Percentiles rank a stretch among this genome's conserved stretches.
These are phyloP conservation scores for Paecilomyces fulvus DNA, from an alignment of 2,329 filamentous ascomycete species.

Conservation along the genomic window DNA sequence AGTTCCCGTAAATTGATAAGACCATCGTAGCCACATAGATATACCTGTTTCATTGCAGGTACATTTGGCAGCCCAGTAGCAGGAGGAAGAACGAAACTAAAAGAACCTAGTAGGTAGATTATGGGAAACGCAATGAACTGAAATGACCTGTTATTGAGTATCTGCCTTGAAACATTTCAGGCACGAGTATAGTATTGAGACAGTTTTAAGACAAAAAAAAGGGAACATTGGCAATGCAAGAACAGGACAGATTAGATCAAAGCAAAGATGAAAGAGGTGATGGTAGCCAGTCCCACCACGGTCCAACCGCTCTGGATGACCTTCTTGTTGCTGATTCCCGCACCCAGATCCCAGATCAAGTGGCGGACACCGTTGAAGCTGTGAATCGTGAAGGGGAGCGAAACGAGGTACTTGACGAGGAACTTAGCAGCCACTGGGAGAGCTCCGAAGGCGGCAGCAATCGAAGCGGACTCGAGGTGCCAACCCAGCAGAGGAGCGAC, in stretches of 20 bases:
- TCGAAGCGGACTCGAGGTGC: constrained; percentile 56
- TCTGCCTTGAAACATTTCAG: constrained; percentile 14
- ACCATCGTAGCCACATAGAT: neutral
- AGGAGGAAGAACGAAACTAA: neutral
- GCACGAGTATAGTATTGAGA: constrained; percentile 16
- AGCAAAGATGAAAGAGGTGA: constrained; percentile 42
- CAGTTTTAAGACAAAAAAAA: constrained; percentile 14
- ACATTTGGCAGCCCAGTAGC: neutral
- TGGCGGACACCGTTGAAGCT: constrained; percentile 61
- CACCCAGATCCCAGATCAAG: constrained; percentile 61
- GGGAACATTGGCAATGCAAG: constrained; percentile 22
- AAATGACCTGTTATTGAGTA: constrained; percentile 8
- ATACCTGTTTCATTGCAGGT: neutral
- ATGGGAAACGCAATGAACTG: neutral
- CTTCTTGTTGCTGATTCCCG: constrained; percentile 53
- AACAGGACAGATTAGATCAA: constrained; percentile 30
- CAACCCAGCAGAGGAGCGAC: constrained; percentile 65
- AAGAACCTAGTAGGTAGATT: neutral
- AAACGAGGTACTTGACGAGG: constrained; percentile 49
- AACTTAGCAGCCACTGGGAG: constrained; percentile 54
- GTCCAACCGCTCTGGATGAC: constrained; percentile 59
- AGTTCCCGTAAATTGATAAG: neutral
- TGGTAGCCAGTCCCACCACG: constrained; percentile 49
- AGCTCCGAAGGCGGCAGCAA: constrained; percentile 57
- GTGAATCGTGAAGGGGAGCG: constrained; percentile 62